Percentiles rank a stretch among this genome's conserved stretches.
phyloP scores from a whole-genome alignment of 2,329 filamentous ascomycete genomes.

The Sphaerulina vaccinii region DNA sequence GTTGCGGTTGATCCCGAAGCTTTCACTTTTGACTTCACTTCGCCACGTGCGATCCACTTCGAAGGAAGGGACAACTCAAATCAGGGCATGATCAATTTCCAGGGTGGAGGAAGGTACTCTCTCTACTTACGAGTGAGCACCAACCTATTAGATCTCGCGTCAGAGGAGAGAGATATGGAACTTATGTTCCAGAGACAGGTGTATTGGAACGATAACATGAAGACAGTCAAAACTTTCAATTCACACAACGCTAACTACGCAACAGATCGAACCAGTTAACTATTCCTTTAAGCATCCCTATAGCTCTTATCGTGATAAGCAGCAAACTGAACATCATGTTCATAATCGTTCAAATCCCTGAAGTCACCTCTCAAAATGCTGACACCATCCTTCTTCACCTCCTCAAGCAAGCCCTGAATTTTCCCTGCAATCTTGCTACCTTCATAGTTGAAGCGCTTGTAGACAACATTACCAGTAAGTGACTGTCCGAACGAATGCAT shows the following conservation, averaged over 20 bases:
- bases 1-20: too few relatives aligned
- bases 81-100: too few relatives aligned
- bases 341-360: conserved; percentile 35
- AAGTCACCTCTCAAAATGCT: conserved; percentile 34
- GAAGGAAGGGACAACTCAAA: too few relatives aligned
- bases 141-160: too few relatives aligned
- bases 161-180: too few relatives aligned
- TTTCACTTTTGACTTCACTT: neutral
- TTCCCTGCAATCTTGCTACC: conserved; percentile 45
- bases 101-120: too few relatives aligned
- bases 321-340: conserved; percentile 29
- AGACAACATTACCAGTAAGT: conserved; percentile 55
- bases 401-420: conserved; percentile 39
- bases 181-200: too few relatives aligned
- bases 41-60: too few relatives aligned
- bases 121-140: too few relatives aligned
- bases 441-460: conserved; percentile 58
- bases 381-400: conserved; percentile 40
- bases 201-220: too few relatives aligned
- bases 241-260: conserved; percentile 1
- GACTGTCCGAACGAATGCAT: conserved; percentile 58
- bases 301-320: conserved; percentile 21
- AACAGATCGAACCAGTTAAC: neutral
- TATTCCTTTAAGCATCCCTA: neutral
- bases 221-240: too few relatives aligned